Base-by-base conservation (phyloP, 169 alveolate genomes). In the Plasmodium gonderi region DNA sequence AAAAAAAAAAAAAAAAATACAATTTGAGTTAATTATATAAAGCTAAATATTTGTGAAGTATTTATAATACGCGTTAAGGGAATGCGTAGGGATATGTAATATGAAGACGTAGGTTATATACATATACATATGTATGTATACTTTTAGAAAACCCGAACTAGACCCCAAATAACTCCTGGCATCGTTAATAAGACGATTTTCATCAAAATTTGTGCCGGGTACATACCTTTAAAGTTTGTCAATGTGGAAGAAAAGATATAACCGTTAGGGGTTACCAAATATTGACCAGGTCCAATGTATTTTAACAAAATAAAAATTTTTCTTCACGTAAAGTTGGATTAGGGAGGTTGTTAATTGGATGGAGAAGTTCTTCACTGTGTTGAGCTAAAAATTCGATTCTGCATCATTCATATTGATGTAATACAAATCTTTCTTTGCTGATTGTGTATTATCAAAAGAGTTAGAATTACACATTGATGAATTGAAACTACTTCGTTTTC, bases 371-470 rank as follows among this genome's bases (percentile, higher is more conserved):
- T 6, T 9, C 51, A 9, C 4, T 14, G 65, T n/a, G n/a, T n/a
- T 7, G 12, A 45, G 20, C 20, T 82, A 68, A 36, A 49, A 51
- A 65, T 54, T 51, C 4, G 80, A 87, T 8, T 60, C 67, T 20
- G 26, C 31, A 20, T 87, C 79, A n/a, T 87, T 60, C n/a, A 76
- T 54, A 31, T 75, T 75, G 17, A 54, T 74, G 47, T 51, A 87
- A 23, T 60, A 75, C 49, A 76, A 38, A 75, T 75, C 80, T 1
- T 65, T 87, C 36, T 75, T 42, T 17, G 76, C 23, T 20, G 81
- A 8, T 54, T 81, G 74, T 47, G 40, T 68, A 42, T 68, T 45
- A 8, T 47, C 75, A 44, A 68, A 81, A 11, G 47, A 42, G 12
- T 40, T 81, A 4, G 76, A n/a, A 1, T 81, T 40, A 49, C 74